A percentile compares a stretch with the other conserved stretches of the same genome.
phyloP scores from a whole-genome alignment of 805 yeast genomes.

The Starmera caribaea region DNA sequence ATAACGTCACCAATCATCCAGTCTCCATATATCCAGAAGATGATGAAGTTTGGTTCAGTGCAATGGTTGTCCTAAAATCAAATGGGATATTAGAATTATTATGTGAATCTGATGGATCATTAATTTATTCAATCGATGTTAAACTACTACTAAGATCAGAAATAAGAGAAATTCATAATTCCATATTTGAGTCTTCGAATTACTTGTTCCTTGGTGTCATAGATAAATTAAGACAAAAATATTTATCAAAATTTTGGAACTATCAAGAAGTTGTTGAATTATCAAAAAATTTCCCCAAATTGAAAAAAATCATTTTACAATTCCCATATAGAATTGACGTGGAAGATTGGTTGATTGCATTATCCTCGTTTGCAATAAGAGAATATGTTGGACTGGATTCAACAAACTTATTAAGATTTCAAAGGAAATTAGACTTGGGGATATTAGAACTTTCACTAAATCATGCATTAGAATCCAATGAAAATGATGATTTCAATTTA shows the following conservation, averaged over 20 bases:
- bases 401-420: slow-evolving; percentile 34
- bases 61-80: slow-evolving; percentile 61
- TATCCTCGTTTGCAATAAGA: slow-evolving; percentile 51
- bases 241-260: slow-evolving; percentile 1
- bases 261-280: slow-evolving; percentile 9
- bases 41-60: slow-evolving; percentile 59
- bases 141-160: slow-evolving; percentile 46
- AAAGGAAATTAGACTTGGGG: slow-evolving; percentile 44
- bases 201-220: slow-evolving; percentile 50
- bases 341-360: slow-evolving; percentile 69
- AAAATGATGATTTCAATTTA: slow-evolving; percentile 17
- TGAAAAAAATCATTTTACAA: slow-evolving; percentile 38
- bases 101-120: slow-evolving; percentile 53
- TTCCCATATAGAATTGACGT: slow-evolving; percentile 61
- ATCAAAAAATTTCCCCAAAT: slow-evolving; percentile 19
- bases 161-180: slow-evolving; percentile 52
- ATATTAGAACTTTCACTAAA: slow-evolving; percentile 58
- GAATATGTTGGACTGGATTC: slow-evolving; percentile 31
- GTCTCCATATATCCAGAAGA: slow-evolving; percentile 11
- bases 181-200: slow-evolving; percentile 50
- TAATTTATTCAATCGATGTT: slow-evolving; percentile 49
- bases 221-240: slow-evolving; percentile 36
- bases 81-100: slow-evolving; percentile 54
- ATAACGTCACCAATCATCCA: slow-evolving; percentile 4
- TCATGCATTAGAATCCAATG: neutral